phyloP scores from a whole-genome alignment of 306 rosid species.

The Cucurbita moschata region DNA sequence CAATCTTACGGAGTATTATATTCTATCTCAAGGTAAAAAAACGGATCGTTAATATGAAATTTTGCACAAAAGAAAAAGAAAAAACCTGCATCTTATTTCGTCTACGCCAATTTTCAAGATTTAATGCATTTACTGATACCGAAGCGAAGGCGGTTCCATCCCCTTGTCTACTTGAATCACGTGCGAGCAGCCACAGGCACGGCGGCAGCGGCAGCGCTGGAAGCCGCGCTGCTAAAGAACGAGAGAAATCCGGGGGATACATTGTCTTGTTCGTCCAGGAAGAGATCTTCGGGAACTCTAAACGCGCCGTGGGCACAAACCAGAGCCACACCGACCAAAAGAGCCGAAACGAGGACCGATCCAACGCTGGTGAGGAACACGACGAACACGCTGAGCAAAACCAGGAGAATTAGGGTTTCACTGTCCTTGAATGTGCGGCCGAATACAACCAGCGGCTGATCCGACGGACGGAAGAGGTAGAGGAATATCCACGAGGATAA shows the following conservation, averaged over 20 bases:
- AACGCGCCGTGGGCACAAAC: slow-evolving; percentile 71
- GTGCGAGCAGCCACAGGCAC: slow-evolving; percentile 30
- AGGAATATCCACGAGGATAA: slow-evolving; percentile 77
- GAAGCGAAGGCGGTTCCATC: neutral
- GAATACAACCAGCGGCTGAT: slow-evolving; percentile 69
- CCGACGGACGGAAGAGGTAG: slow-evolving; percentile 87
- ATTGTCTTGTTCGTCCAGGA: slow-evolving; percentile 59
- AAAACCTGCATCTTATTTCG: neutral
- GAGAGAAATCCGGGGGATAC: slow-evolving; percentile 59
- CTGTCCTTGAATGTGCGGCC: slow-evolving; percentile 71
- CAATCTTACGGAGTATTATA: neutral
- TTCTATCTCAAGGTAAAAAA: neutral
- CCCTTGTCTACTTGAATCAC: slow-evolving; percentile 7
- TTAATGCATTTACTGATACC: neutral
- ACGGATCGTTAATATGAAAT: neutral
- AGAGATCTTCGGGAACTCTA: slow-evolving; percentile 84
- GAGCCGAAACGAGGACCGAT: slow-evolving; percentile 58
- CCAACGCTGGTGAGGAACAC: slow-evolving; percentile 86
- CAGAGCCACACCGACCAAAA: slow-evolving; percentile 43
- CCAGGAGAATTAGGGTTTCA: slow-evolving; percentile 49
- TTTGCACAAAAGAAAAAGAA: neutral
- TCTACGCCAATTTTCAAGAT: slow-evolving; percentile 2
- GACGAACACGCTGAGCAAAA: slow-evolving; percentile 33
- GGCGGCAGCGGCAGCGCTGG: slow-evolving; percentile 31
- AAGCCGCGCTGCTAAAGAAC: slow-evolving; percentile 48